Evolutionary conservation across 805 yeast species (phyloP), one percentile per base, ranked within the genome.

Genomic region (Saccharomycopsis sp.): DNA sequence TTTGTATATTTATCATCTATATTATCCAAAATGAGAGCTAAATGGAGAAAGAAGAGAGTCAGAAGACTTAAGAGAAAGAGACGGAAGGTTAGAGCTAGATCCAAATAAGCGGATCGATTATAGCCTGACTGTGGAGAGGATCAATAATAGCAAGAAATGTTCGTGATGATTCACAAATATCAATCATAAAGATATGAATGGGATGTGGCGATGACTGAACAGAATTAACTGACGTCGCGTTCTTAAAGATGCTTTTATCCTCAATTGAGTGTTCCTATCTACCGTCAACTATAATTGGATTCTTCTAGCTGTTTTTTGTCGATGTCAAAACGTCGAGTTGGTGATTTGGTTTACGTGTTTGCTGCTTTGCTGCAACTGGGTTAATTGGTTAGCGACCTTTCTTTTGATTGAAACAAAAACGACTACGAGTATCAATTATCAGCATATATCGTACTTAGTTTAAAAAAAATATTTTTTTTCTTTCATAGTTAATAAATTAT

Each of bases 71-170:
- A 93, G 89, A 90, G 97, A 86, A 93, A 93, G 96, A 89, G 98
- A 88, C 97, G 98, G 97, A 93, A 93, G 97, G 97, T 93, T 75
- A 90, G 98, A 89, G 98, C 98, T 82, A 91, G 98, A 89, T 89
- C 97, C 85, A 89, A 89, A 86, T 89, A 87, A 87, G 83, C 88
- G 87, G 74, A 72, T 64, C 61, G 67, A 68, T 55, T 55, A 57
- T 52, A 24, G 35, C 34, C 7, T 44, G 49, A 44, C 49, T 12
- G 3, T 8, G 22, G 12, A 29, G 38, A 12, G 12, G 12, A 29
- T 29, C 38, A 29, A 7, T 29, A 29, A 29, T 29, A 29, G 5
- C 38, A 29, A 12, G 38, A 29, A 7, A 12, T 7, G 5, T 29
- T 29, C 5, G 38, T 12, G 12, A 29, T 29, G 5, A 12, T 12